A percentile compares a stretch with the other conserved stretches of the same genome.
phyloP scores from a whole-genome alignment of 257 asterid genomes.

The Coffea canephora region DNA sequence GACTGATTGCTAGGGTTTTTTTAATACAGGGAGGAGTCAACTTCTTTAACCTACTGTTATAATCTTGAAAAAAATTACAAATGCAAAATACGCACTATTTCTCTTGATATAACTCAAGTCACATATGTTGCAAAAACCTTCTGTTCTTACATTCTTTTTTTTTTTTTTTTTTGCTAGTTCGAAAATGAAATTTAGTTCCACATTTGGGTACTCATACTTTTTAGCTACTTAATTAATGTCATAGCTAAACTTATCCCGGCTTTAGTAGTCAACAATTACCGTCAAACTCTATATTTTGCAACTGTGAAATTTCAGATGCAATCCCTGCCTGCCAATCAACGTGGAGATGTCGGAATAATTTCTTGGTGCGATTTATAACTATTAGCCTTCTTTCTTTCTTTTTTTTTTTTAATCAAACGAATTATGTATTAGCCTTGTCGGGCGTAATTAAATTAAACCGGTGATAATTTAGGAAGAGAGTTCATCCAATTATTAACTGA shows the following conservation, averaged over 20 bases:
- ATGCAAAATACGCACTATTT: not conserved
- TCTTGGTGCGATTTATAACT: not conserved
- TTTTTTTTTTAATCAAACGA: too few species aligned
- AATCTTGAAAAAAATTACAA: too few species aligned
- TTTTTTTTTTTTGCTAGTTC: not conserved
- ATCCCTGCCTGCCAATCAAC: not conserved
- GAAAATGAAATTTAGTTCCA: not conserved
- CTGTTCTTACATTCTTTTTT: not conserved
- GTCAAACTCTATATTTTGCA: not conserved
- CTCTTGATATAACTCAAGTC: not conserved
- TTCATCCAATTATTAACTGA: not conserved
- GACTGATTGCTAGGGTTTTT: not conserved
- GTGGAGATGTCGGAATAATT: not conserved
- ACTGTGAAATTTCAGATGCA: not conserved
- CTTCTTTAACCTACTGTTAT: too few species aligned
- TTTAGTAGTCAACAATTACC: not conserved
- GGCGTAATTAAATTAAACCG: not conserved
- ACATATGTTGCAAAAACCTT: not conserved
- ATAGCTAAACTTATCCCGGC: not conserved
- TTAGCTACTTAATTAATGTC: not conserved
- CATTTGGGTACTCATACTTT: not conserved
- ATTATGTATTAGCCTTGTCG: too few species aligned
- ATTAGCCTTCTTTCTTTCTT: not conserved
- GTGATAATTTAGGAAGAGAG: not conserved
- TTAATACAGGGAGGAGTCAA: too few species aligned